Evolutionary conservation across 257 asterid genomes (phyloP), one percentile per base, ranked within the genome.

Genomic region (Asclepias syriaca): DNA sequence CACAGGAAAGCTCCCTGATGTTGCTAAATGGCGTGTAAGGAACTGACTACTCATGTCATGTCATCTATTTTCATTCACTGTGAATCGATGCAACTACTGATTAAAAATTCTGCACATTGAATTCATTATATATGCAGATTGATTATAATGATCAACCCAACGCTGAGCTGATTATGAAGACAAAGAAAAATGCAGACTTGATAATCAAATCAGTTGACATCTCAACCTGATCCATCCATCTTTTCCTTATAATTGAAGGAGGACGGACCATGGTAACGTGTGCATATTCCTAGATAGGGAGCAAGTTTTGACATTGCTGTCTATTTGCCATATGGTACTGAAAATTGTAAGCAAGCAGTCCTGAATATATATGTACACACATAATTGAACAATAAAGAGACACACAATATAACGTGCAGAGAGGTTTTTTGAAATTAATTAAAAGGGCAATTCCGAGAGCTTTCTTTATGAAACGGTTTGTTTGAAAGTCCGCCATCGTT

Each of bases 11-110:
- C 77, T 84, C 64, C 90, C 90, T 53, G 90, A 91, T 69, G 91
- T 89, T 82, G 96, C 97, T 65, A 86, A 88, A 80, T 93, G 96
- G 96, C 86, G 97, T 88, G 98, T 89, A 84, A 80, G 74, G 60
- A 74, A 21, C 32, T 16, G 18, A 3, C 32, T 22, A 13, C 51
- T n/a, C 69, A 53, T 65, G 48, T 43, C 48, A 43, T 43, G 48
- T 43, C 48, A 43, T 43, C 48, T 27, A 53, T 15, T 39, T 24
- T 19, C 55, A 34, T 48, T 49, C 15, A 22, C 50, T 46, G 1
- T 22, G 45, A 21, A 46, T 49, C 46, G 1, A 0, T 27, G 29
- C 61, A 68, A 29, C 48, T 68, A 27, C 40, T 27, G 32, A 16
- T 49, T 15, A 32, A 54, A 29, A 54, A 18, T 46, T 46, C 21